Evolutionary conservation across 108 stramenopile species (phyloP).

Genomic region (Skeletonema costatum): DNA sequence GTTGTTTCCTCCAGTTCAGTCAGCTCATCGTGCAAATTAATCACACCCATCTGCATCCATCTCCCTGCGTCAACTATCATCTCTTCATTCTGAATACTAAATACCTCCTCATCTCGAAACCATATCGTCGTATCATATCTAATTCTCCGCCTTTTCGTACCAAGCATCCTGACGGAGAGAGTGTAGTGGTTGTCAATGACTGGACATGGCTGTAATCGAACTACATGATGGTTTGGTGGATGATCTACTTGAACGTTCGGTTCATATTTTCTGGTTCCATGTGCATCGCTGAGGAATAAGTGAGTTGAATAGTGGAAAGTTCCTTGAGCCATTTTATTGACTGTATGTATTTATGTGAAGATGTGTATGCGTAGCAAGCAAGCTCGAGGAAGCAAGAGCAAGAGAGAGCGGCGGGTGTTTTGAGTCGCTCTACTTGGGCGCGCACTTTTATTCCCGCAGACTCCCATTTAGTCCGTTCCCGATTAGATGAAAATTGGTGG

Average conservation of each 20-base stretch:
- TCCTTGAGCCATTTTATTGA: neutral
- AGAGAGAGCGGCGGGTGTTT: too few species aligned
- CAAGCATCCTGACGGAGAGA: neutral
- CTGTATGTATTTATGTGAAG: neutral
- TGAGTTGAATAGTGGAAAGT: neutral
- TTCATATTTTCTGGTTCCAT: neutral
- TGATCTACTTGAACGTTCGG: neutral
- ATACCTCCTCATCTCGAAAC: conserved; percentile 4
- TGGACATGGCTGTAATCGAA: neutral
- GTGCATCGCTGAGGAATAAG: neutral
- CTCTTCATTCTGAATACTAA: neutral
- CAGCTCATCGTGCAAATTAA: neutral
- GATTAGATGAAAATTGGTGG: too few species aligned
- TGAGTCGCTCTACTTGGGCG: too few species aligned
- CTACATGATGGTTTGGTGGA: neutral
- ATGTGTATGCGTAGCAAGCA: too few species aligned
- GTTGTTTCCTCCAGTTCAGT: neutral
- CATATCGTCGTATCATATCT: neutral
- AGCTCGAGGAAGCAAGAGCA: too few species aligned
- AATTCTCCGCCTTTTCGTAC: neutral
- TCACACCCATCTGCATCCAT: neutral
- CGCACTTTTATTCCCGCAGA: too few species aligned
- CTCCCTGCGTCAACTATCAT: neutral
- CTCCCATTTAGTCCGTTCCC: too few species aligned
- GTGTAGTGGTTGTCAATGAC: neutral